phyloP scores from a whole-genome alignment of 1,139 yeast species.

The Yamadazyma diddensiae region DNA sequence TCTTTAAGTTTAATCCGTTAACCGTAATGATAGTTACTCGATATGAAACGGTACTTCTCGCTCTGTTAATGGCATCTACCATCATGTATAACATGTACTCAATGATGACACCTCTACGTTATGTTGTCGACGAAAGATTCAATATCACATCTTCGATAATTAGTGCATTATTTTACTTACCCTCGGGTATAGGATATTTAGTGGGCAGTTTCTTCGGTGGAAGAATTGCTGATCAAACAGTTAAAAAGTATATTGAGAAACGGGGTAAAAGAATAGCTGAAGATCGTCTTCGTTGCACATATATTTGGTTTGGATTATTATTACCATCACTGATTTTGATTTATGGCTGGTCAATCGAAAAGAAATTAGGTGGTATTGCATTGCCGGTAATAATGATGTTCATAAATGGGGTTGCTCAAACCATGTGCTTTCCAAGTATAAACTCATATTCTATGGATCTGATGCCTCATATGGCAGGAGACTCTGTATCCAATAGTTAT shows the following conservation, averaged over 20 bases:
- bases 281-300: constrained; percentile 41
- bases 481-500: constrained; percentile 50
- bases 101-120: constrained; percentile 48
- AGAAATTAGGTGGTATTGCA: constrained; percentile 49
- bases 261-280: constrained; percentile 47
- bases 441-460: constrained; percentile 55
- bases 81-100: constrained; percentile 46
- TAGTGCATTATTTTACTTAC: constrained; percentile 47
- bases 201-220: constrained; percentile 50
- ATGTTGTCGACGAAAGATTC: constrained; percentile 51
- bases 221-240: constrained; percentile 41
- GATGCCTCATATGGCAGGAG: constrained; percentile 48
- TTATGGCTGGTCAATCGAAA: constrained; percentile 51
- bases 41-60: constrained; percentile 37
- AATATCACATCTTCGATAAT: constrained; percentile 39
- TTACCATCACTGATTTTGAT: constrained; percentile 39
- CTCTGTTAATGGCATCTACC: constrained; percentile 36
- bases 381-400: constrained; percentile 49
- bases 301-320: constrained; percentile 32
- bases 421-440: constrained; percentile 43
- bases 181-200: constrained; percentile 50
- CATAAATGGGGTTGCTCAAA: constrained; percentile 44
- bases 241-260: constrained; percentile 34
- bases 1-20: constrained; percentile 40
- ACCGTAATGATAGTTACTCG: constrained; percentile 32